phyloP scores from a whole-genome alignment of 192 early-diverging fungal genomes.

The Coemansia sp. region DNA sequence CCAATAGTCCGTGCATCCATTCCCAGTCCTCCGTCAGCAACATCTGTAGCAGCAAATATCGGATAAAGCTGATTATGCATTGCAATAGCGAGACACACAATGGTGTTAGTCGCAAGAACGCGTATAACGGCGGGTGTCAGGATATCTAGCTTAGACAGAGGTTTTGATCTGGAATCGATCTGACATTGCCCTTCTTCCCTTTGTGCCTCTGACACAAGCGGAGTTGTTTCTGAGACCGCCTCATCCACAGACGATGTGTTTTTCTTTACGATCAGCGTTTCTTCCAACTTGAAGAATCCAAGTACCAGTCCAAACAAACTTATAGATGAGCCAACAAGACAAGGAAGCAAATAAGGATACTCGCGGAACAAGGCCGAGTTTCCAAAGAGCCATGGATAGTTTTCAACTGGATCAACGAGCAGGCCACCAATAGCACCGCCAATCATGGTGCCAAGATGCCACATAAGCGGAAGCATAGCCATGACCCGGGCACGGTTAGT shows the following conservation, averaged over 20 bases:
- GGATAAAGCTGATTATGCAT: conserved; percentile 42
- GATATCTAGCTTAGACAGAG: conserved; percentile 7
- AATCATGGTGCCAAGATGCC: not conserved
- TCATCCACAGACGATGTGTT: not conserved
- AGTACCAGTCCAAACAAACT: conserved; percentile 61
- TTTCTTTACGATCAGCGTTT: conserved; percentile 31
- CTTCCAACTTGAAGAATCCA: conserved; percentile 35
- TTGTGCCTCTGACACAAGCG: conserved; percentile 7
- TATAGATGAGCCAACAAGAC: conserved; percentile 21
- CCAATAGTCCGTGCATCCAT: conserved; percentile 55
- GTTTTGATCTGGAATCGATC: not conserved
- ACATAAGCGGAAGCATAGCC: not conserved
- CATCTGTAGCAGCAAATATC: conserved; percentile 42
- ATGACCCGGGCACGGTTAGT: not conserved
- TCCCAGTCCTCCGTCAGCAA: conserved; percentile 54
- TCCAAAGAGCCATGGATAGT: conserved; percentile 65
- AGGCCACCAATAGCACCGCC: not conserved
- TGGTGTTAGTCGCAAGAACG: conserved; percentile 19
- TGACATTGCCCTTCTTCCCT: too few species aligned
- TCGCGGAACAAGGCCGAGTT: conserved; percentile 12
- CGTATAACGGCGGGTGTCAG: conserved; percentile 15
- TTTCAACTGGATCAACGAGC: conserved; percentile 47
- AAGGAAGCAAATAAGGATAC: conserved; percentile 15
- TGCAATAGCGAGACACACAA: conserved; percentile 18
- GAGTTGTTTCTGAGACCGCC: not conserved